Conservation (phyloP, 495 filamentous ascomycete species). For the Penicillium maclennaniae region DNA sequence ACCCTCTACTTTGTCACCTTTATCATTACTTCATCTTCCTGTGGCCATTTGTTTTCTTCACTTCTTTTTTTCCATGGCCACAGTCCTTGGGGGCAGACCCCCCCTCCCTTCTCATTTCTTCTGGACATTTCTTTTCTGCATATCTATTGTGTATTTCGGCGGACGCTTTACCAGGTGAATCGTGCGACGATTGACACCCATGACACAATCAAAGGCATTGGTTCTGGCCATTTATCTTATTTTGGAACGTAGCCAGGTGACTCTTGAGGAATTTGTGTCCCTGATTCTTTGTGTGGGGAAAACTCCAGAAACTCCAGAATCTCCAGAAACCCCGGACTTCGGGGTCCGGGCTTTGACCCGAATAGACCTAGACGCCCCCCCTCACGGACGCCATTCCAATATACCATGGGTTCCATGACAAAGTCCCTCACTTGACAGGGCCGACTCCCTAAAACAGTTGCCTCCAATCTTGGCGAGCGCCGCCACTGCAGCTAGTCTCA, state of each 20-base stretch:
- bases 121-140: slow-evolving; percentile 12
- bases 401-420: not conserved
- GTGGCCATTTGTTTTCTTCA: slow-evolving; percentile 3
- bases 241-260: not conserved
- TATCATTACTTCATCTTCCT: slow-evolving; percentile 8
- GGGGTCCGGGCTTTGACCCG: not conserved
- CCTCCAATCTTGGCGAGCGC: slow-evolving; percentile 12
- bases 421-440: not conserved
- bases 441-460: not conserved
- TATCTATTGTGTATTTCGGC: slow-evolving; percentile 10
- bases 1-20: slow-evolving; percentile 21
- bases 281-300: not conserved
- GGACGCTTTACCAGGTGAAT: slow-evolving; percentile 9
- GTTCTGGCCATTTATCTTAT: slow-evolving; percentile 8
- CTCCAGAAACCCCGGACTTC: not conserved
- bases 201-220: slow-evolving; percentile 20
- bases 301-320: not conserved
- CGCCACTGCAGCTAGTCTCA: slow-evolving; percentile 10
- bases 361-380: not conserved
- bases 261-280: not conserved
- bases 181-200: slow-evolving; percentile 10
- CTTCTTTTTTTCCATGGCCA: slow-evolving; percentile 13
- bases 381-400: not conserved
- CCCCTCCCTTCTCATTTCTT: slow-evolving; percentile 11
- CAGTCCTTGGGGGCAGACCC: slow-evolving; percentile 10